A percentile compares a stretch with the other conserved stretches of the same genome.
Conservation (phyloP, 352 stramenopile species). For the Peronospora farinosa region DNA sequence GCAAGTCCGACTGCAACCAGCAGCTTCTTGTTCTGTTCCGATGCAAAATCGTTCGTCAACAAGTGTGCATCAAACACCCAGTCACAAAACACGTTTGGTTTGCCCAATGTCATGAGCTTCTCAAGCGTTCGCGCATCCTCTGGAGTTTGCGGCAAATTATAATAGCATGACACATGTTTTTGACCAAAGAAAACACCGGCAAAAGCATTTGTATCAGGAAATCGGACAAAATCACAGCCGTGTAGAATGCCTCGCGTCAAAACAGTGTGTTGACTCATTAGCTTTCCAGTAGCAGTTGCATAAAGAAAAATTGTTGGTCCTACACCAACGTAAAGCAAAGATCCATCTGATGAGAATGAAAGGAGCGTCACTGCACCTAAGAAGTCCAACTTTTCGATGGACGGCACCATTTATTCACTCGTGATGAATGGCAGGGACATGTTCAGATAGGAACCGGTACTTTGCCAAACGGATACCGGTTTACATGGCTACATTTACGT, state of each 20-base stretch:
- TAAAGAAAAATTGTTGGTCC: conserved; percentile 65
- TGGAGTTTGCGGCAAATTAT: conserved; percentile 39
- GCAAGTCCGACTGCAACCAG: conserved; percentile 61
- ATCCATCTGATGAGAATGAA: conserved; percentile 61
- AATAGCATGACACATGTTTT: conserved; percentile 63
- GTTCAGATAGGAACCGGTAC: conserved; percentile 7
- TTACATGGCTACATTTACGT: neutral
- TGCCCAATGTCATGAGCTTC: conserved; percentile 33
- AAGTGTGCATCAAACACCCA: conserved; percentile 82
- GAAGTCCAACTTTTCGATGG: conserved; percentile 59
- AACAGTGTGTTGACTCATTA: conserved; percentile 41
- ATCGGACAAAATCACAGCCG: conserved; percentile 45
- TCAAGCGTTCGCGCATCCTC: conserved; percentile 11
- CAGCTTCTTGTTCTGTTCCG: conserved; percentile 18
- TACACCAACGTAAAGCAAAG: conserved; percentile 67
- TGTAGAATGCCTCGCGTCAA: conserved; percentile 69
- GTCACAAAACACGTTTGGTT: conserved; percentile 62
- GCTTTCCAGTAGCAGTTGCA: conserved; percentile 35
- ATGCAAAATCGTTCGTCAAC: conserved; percentile 29
- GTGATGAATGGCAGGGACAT: neutral
- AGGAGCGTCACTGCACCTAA: conserved; percentile 79
- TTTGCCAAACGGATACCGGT: neutral
- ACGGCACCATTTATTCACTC: conserved; percentile 9
- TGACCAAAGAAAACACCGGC: conserved; percentile 70
- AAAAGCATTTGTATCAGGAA: conserved; percentile 7